Evolutionary conservation across 75 land plant species (phyloP).

Genomic region (Larix kaempferi): DNA sequence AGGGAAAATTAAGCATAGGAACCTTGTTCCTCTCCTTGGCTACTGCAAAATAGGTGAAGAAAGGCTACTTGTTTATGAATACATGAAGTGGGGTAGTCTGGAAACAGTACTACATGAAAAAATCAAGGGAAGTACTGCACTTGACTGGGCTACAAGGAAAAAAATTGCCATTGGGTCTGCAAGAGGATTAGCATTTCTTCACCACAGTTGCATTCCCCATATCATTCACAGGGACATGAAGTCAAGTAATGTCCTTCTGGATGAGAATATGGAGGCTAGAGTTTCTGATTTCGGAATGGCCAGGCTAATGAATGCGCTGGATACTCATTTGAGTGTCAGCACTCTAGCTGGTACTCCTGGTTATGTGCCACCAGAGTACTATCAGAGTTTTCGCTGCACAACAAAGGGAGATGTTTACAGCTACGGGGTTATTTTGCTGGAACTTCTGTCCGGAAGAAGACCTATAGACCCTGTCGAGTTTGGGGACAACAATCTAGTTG

Average conservation of each 20-base stretch:
- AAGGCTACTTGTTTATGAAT: constrained; percentile 73
- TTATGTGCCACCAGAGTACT: constrained; percentile 84
- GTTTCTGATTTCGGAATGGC: constrained; percentile 91
- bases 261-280: constrained; percentile 64
- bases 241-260: constrained; percentile 76
- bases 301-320: constrained; percentile 60
- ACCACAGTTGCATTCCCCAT: constrained; percentile 83
- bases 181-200: constrained; percentile 81
- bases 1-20: constrained; percentile 78
- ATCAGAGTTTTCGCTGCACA: constrained; percentile 81
- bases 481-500: constrained; percentile 73
- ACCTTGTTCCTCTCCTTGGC: constrained; percentile 77
- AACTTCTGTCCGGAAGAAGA: constrained; percentile 63
- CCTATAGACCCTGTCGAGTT: constrained; percentile 65
- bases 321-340: constrained; percentile 72
- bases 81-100: constrained; percentile 74
- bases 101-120: constrained; percentile 62
- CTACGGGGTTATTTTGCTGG: constrained; percentile 67
- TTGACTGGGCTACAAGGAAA: constrained; percentile 64
- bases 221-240: constrained; percentile 92
- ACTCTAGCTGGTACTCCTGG: constrained; percentile 84
- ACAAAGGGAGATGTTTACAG: constrained; percentile 80
- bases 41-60: constrained; percentile 74
- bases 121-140: constrained; percentile 20
- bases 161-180: constrained; percentile 79